phyloP scores from a whole-genome alignment of 192 early-diverging fungal species.

The Mortierella alpina region DNA sequence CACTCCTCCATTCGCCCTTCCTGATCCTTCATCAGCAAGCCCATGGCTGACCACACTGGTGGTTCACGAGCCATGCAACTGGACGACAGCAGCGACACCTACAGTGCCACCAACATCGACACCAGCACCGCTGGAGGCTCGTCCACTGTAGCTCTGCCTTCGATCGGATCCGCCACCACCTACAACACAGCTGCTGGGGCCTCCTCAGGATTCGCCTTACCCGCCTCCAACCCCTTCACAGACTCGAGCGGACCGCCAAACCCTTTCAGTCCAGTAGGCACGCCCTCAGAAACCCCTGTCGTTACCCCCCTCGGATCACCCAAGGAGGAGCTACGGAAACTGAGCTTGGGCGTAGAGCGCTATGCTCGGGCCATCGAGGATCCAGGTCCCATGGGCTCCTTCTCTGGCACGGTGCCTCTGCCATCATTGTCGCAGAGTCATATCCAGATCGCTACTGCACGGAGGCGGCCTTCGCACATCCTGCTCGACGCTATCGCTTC shows the following conservation, averaged over 20 bases:
- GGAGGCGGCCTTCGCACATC: slow-evolving; percentile 26
- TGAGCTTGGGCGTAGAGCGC: slow-evolving; percentile 42
- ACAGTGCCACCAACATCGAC: background rate
- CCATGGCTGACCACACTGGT: too few species aligned
- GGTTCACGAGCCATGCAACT: too few species aligned
- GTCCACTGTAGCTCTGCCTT: background rate
- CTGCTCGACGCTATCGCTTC: slow-evolving; percentile 8
- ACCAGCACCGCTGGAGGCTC: background rate
- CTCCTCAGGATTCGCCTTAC: slow-evolving; percentile 41
- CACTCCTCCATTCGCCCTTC: background rate
- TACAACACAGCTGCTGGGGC: slow-evolving; percentile 3
- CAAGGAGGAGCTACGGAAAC: slow-evolving; percentile 15
- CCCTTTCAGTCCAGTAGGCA: slow-evolving; percentile 25
- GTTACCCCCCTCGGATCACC: slow-evolving; percentile 40
- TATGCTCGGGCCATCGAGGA: slow-evolving; percentile 45
- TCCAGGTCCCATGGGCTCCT: slow-evolving; percentile 28
- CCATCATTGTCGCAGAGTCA: slow-evolving; percentile 26
- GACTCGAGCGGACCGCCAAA: slow-evolving; percentile 9
- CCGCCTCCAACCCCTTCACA: slow-evolving; percentile 30
- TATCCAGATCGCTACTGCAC: slow-evolving; percentile 2
- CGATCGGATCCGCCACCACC: background rate
- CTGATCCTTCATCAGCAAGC: too few species aligned
- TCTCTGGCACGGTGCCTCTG: slow-evolving; percentile 34
- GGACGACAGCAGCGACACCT: too few species aligned
- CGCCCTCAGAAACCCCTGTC: slow-evolving; percentile 14